A percentile compares a stretch with the other conserved stretches of the same genome.
phyloP scores from a whole-genome alignment of 164 flowering plant species.

The grape (Vitis vinifera) region DNA sequence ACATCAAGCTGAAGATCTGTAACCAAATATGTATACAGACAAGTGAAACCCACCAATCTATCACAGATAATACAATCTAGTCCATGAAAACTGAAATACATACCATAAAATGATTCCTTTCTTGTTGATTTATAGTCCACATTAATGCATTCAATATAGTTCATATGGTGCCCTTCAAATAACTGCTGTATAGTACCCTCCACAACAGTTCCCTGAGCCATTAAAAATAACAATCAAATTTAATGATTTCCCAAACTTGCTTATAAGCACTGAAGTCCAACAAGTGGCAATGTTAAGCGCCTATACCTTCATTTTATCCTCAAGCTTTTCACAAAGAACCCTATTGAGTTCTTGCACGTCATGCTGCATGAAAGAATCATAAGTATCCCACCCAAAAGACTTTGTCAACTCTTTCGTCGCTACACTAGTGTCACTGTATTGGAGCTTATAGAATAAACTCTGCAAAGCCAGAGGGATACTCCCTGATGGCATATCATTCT shows the following conservation, averaged over 20 bases:
- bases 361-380: slow-evolving; percentile 45
- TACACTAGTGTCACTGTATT: slow-evolving; percentile 33
- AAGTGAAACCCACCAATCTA: too few relatives aligned
- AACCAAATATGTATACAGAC: background rate
- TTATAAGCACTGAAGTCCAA: too few relatives aligned
- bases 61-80: too few relatives aligned
- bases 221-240: background rate
- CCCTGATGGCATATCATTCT: too few relatives aligned
- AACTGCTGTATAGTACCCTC: slow-evolving; percentile 43
- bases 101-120: slow-evolving; percentile 45
- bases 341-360: slow-evolving; percentile 43
- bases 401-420: slow-evolving; percentile 43
- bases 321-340: slow-evolving; percentile 41
- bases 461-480: too few relatives aligned
- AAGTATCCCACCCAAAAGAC: slow-evolving; percentile 47
- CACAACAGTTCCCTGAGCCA: slow-evolving; percentile 39
- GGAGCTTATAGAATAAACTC: slow-evolving; percentile 42
- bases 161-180: slow-evolving; percentile 46
- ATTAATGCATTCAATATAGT: slow-evolving; percentile 42
- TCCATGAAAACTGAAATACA: too few relatives aligned
- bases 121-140: slow-evolving; percentile 40
- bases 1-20: slow-evolving; percentile 45
- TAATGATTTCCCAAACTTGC: too few relatives aligned
- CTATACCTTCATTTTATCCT: slow-evolving; percentile 41
- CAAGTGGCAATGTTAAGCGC: too few relatives aligned